Base-by-base conservation (phyloP, 257 asterid species). In the Jacaranda copaia region DNA sequence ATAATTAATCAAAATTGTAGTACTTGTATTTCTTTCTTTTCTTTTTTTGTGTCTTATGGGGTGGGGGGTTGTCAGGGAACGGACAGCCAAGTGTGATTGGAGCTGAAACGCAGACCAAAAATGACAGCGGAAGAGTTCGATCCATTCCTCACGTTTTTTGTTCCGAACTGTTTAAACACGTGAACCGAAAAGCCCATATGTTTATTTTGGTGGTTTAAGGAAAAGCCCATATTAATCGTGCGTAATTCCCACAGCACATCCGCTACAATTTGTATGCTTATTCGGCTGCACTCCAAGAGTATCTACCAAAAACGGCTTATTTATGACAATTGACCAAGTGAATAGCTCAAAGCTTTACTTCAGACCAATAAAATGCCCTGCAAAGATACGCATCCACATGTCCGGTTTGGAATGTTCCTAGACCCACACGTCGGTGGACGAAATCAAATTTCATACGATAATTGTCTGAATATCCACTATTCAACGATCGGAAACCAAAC, bases 341-440 rank as follows among this genome's bases (percentile, higher is more conserved):
- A 64, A 80, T 88, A 84, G 80, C 77, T 68, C 15, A 55, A 77
- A 75, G 1, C 1, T 25, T 25, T 2, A 60, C 43, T 60, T 36
- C 15, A 25, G 62, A 81, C 84, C 73, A 80, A 59, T 68, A 77
- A 43, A 79, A 81, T 61, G 75, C 86, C 53, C 10, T 12, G 13
- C 0, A 58, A 19, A 58, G 52, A 71, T 48, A 13, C 72, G 10
- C 0, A 14, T 72, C 78, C 85, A 74, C 78, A 72, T 81, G 80
- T 79, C 59, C 88, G 87, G 85, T 32, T 63, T 74, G 57, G 35
- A 82, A 53, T 57, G 4, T 5, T 49, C 20, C 8, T 38, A 65
- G 74, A 6, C 86, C 88, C 83, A 79, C 88, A 46, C 80, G 72
- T 72, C 43, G 68, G 42, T 59, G 8, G 4, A 20, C n/a, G 39